Evolutionary conservation across 371 early-diverging fungal genomes (phyloP), one percentile per base, ranked within the genome.

Genomic region (Lichtheimia ramosa): DNA sequence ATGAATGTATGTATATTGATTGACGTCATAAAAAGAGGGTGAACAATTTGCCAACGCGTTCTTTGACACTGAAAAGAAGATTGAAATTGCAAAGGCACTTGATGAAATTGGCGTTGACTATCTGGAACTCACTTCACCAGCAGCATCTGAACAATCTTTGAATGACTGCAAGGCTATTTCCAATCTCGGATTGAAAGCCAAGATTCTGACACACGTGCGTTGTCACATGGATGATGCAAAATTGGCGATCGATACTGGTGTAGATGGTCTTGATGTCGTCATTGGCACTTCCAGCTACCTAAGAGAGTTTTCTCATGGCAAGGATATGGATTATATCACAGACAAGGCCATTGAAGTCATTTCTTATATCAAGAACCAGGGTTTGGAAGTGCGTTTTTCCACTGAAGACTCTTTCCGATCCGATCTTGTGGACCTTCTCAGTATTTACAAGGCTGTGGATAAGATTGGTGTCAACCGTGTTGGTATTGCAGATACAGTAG

Each of bases 11-110:
- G n/a, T n/a, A n/a, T n/a, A n/a, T n/a, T n/a, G 48, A 59, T 54
- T 58, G 40, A 14, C 54, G 20, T 7, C 43, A 24, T 48, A 28
- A 0, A 5, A 13, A 82, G 95, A 96, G 87, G 97, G 97, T 40
- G 97, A 96, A 70, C 97, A 96, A 78, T 96, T 96, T 75, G 95
- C 94, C 65, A 95, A 94, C 69, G 97, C 97, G 42, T 95, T 95
- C 83, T 96, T 96, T 64, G 90, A 90, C 66, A 92, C 91, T 25
- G 93, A 86, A 59, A 95, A 93, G 84, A 96, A 96, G 85, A 89
- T 96, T 61, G 92, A 92, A 69, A 95, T 96, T 51, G 97, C 97
- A 69, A 93, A 91, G 85, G 94, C 94, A 10, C 84, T 96, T 34
- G 97, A 96, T 65, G 92, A 87, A 16, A 92, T 95, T 70, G 97